These are phyloP conservation scores for Rosa rugosa DNA, from an alignment of 306 rosid species.

Conservation along the genomic window DNA sequence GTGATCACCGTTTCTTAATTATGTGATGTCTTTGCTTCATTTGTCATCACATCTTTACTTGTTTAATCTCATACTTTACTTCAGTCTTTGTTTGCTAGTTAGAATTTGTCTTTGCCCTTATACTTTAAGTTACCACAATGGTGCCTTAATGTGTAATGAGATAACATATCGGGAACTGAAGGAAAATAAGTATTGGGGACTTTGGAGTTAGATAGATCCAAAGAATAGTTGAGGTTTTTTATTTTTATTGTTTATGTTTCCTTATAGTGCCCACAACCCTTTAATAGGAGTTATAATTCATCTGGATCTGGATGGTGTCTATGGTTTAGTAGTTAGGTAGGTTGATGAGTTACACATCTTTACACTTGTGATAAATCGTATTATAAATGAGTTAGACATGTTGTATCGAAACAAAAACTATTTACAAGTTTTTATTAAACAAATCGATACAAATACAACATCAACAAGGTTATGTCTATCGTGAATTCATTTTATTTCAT, in stretches of 20 bases:
- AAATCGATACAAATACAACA: background rate
- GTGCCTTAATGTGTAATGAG: background rate
- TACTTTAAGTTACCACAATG: background rate
- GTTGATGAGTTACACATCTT: no score
- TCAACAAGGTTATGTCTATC: background rate
- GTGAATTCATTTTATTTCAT: background rate
- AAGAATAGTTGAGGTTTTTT: background rate
- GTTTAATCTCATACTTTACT: background rate
- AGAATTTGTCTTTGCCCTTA: background rate
- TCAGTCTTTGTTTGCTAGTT: background rate
- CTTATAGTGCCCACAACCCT: background rate
- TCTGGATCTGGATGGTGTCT: background rate
- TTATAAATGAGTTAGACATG: background rate
- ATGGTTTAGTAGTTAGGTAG: background rate
- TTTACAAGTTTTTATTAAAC: background rate
- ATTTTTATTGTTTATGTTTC: background rate
- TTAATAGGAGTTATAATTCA: background rate
- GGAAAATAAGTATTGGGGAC: background rate
- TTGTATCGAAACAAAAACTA: background rate
- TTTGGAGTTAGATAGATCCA: background rate
- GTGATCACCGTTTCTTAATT: background rate
- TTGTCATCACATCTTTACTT: conserved; percentile 10
- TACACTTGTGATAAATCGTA: background rate
- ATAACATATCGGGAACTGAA: background rate
- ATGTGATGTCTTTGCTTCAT: conserved; percentile 13